phyloP scores from a whole-genome alignment of 176 grass and related monocot species.

The Zea mays region Zm-B73-REFERENCE-NAM-5.0 NC_050100.1:19470001-19470500 shows the following conservation, averaged over 20 bases:
- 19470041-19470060: constrained; percentile 33
- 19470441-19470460: too few species aligned
- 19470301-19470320: neutral
- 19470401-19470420: too few species aligned
- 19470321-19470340: neutral
- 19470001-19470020: neutral
- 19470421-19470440: too few species aligned
- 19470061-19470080: constrained; percentile 5
- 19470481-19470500: too few species aligned
- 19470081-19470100: constrained; percentile 44
- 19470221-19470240: constrained; percentile 32
- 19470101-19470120: constrained; percentile 19
- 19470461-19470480: too few species aligned
- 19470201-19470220: constrained; percentile 32
- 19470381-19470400: neutral
- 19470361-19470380: neutral
- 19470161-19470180: constrained; percentile 5
- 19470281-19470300: neutral
- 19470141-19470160: constrained; percentile 28
- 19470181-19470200: constrained; percentile 24
- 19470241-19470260: neutral
- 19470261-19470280: constrained; percentile 40
- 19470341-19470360: neutral
- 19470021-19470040: constrained; percentile 43
- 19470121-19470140: constrained; percentile 10